These are phyloP conservation scores for Pseudopithomyces chartarum DNA, from an alignment of 2,329 filamentous ascomycete genomes.

Conservation along the genomic window DNA sequence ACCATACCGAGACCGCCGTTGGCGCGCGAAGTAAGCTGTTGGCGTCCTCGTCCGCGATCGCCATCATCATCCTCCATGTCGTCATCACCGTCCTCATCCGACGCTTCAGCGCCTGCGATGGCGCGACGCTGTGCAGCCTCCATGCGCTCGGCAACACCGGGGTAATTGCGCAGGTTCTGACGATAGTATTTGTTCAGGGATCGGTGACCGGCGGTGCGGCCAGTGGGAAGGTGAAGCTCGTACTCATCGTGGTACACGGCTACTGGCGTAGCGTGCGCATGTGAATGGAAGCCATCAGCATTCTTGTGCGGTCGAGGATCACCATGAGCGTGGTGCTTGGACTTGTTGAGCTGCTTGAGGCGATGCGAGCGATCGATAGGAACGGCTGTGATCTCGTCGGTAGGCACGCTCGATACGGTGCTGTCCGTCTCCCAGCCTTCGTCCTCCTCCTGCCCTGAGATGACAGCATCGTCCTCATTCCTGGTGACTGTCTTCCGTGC, in stretches of 20 bases:
- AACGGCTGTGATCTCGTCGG: conserved; percentile 79
- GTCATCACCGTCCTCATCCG: conserved; percentile 45
- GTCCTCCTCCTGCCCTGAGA: conserved; percentile 64
- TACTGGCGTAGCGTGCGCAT: conserved; percentile 73
- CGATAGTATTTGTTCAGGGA: conserved; percentile 87
- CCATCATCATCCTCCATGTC: conserved; percentile 37
- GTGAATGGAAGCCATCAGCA: conserved; percentile 79
- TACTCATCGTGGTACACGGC: conserved; percentile 90
- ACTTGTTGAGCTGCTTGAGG: conserved; percentile 72
- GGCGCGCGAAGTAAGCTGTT: conserved; percentile 63
- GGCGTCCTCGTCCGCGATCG: conserved; percentile 41
- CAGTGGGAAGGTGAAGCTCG: conserved; percentile 90
- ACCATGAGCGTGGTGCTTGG: conserved; percentile 74
- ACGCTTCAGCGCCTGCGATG: conserved; percentile 50
- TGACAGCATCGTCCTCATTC: conserved; percentile 40
- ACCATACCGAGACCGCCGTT: conserved; percentile 78
- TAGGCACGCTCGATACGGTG: conserved; percentile 82
- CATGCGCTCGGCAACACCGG: conserved; percentile 75
- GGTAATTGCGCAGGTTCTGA: conserved; percentile 88
- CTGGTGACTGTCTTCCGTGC: conserved; percentile 57
- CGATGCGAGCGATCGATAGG: conserved; percentile 76
- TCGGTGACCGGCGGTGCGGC: conserved; percentile 86
- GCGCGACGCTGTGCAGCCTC: conserved; percentile 70
- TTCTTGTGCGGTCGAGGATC: conserved; percentile 76
- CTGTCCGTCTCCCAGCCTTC: conserved; percentile 97